Evolutionary conservation across 768 basidiomycete genomes (phyloP).

Genomic region (Peribolospora kevripleyi): DNA sequence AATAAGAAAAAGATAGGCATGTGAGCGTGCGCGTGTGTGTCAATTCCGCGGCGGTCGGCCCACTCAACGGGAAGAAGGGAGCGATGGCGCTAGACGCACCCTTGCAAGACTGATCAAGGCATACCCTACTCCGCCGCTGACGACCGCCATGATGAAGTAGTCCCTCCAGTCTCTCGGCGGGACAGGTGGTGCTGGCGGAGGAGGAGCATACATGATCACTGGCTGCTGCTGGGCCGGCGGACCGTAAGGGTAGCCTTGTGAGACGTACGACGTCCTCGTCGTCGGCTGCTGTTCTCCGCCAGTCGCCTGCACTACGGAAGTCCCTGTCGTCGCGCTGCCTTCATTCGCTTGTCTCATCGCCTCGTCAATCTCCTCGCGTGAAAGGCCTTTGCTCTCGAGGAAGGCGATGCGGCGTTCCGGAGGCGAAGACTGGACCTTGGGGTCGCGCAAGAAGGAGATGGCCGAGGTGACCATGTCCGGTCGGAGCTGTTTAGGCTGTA

Average conservation of each 20-base stretch:
- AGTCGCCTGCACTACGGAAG: too few relatives aligned
- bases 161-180: conserved; percentile 83
- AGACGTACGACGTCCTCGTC: too few relatives aligned
- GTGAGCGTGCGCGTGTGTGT: too few relatives aligned
- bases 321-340: too few relatives aligned
- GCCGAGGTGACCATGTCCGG: conserved; percentile 2
- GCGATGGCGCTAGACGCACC: conserved; percentile 22
- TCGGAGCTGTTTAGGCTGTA: too few relatives aligned
- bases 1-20: neutral
- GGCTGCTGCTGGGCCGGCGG: conserved; percentile 9
- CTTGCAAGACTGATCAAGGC: conserved; percentile 56
- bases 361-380: conserved; percentile 55
- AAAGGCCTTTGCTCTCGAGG: conserved; percentile 82
- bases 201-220: conserved; percentile 1
- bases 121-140: conserved; percentile 65
- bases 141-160: conserved; percentile 88
- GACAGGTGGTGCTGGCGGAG: conserved; percentile 21
- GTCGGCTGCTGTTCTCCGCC: too few relatives aligned
- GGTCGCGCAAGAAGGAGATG: conserved; percentile 15
- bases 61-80: neutral
- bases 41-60: too few relatives aligned
- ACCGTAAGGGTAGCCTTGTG: too few relatives aligned
- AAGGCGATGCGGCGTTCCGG: conserved; percentile 71
- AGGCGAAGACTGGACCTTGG: conserved; percentile 34
- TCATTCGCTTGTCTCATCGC: conserved; percentile 31